Evolutionary conservation across 2,329 filamentous ascomycete genomes (phyloP).

Genomic region (Pyricularia pennisetigena): DNA sequence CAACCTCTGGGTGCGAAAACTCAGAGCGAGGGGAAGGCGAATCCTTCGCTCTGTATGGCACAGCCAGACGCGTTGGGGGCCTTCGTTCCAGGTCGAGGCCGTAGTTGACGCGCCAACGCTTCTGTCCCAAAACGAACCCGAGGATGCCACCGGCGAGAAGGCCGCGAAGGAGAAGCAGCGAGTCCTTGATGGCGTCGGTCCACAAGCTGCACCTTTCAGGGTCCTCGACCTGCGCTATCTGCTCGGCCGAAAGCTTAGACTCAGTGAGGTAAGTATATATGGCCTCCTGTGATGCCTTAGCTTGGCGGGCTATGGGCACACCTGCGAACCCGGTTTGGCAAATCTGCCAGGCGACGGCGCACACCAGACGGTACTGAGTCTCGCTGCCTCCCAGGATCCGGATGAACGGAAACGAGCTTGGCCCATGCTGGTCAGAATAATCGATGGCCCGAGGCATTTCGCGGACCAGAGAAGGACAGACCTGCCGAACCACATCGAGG

Average conservation of each 20-base stretch:
- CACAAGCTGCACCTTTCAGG: conserved; percentile 23
- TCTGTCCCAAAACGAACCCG: conserved; percentile 38
- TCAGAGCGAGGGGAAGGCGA: conserved; percentile 37
- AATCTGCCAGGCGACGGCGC: conserved; percentile 25
- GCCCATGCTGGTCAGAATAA: conserved; percentile 15
- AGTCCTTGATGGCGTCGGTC: conserved; percentile 19
- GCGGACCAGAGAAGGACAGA: conserved; percentile 20
- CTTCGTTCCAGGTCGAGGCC: conserved; percentile 36
- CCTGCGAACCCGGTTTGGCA: conserved; percentile 24
- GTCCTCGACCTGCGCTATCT: conserved; percentile 25
- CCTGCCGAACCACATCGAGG: conserved; percentile 18
- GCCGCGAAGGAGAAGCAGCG: conserved; percentile 40
- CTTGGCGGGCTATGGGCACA: conserved; percentile 13
- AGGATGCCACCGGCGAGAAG: conserved; percentile 47
- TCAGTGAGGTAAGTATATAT: conserved; percentile 29
- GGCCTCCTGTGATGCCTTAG: neutral
- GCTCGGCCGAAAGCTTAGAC: conserved; percentile 14
- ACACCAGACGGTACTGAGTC: conserved; percentile 16
- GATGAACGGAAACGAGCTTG: conserved; percentile 34
- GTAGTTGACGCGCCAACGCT: conserved; percentile 58
- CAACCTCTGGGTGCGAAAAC: no score
- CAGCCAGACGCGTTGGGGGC: conserved; percentile 36
- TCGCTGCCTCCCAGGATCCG: conserved; percentile 32
- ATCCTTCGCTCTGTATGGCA: conserved; percentile 53
- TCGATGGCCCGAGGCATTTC: conserved; percentile 28